These are phyloP conservation scores for Fusarium buxicola DNA, from an alignment of 2,329 filamentous ascomycete genomes.

Conservation along the genomic window DNA sequence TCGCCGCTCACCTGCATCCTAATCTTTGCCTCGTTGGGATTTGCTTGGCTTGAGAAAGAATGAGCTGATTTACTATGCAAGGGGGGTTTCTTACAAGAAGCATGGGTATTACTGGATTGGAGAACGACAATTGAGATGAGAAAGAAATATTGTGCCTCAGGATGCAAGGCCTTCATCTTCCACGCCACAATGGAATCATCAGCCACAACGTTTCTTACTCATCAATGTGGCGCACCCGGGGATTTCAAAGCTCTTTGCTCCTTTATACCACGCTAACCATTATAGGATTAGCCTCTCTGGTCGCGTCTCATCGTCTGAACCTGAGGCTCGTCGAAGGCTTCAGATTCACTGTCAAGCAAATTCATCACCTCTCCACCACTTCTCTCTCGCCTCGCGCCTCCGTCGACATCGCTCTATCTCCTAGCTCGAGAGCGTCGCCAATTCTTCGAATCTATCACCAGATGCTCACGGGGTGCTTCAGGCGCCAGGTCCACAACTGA, in stretches of 20 bases:
- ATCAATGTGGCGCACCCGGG: slow-evolving; percentile 27
- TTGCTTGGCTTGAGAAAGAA: slow-evolving; percentile 13
- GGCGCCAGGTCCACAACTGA: slow-evolving; percentile 50
- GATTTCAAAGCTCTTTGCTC: slow-evolving; percentile 1
- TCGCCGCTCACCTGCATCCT: slow-evolving; percentile 11
- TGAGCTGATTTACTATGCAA: slow-evolving; percentile 24
- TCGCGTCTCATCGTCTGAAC: slow-evolving; percentile 43
- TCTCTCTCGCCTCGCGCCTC: slow-evolving; percentile 38
- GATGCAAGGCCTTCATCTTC: not conserved
- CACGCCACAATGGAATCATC: not conserved
- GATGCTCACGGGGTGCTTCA: slow-evolving; percentile 50
- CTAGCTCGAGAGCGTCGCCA: slow-evolving; percentile 29
- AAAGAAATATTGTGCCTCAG: slow-evolving; percentile 10
- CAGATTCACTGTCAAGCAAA: slow-evolving; percentile 43
- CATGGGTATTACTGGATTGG: slow-evolving; percentile 8
- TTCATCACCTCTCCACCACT: slow-evolving; percentile 42
- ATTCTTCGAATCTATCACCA: slow-evolving; percentile 42
- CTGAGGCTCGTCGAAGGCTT: slow-evolving; percentile 41
- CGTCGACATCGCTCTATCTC: slow-evolving; percentile 23
- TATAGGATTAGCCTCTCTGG: slow-evolving; percentile 8
- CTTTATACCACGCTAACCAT: not conserved
- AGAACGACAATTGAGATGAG: not conserved
- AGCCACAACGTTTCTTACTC: slow-evolving; percentile 20
- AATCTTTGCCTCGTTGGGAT: not conserved
- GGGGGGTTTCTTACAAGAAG: not conserved